Evolutionary conservation across 2,329 filamentous ascomycete genomes (phyloP).

Genomic region (Sarocladium strictum): DNA sequence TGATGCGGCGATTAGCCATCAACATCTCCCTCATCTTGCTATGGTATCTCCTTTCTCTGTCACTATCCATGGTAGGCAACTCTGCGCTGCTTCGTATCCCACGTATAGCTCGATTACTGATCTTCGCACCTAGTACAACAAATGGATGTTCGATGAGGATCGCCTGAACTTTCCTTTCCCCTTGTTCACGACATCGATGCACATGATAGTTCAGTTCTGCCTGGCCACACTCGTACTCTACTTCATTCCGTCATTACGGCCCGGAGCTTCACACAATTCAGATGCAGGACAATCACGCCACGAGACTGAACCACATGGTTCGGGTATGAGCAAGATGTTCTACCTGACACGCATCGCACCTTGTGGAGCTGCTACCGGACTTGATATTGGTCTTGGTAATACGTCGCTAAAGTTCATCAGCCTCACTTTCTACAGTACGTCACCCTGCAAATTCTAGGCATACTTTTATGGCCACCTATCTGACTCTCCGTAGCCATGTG

Average conservation of each 20-base stretch:
- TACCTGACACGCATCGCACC: constrained; percentile 89
- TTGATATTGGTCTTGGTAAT: constrained; percentile 95
- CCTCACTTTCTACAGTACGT: constrained; percentile 85
- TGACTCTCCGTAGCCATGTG: constrained; percentile 68
- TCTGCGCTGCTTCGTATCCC: neutral
- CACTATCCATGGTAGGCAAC: constrained; percentile 75
- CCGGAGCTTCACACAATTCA: constrained; percentile 41
- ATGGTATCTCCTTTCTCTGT: constrained; percentile 89
- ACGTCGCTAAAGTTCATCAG: constrained; percentile 94
- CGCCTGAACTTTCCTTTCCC: constrained; percentile 89
- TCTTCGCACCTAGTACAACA: constrained; percentile 72
- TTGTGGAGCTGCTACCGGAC: constrained; percentile 84
- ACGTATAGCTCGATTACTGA: constrained; percentile 6
- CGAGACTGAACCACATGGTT: constrained; percentile 40
- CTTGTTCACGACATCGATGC: constrained; percentile 87
- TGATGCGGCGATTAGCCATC: constrained; percentile 62
- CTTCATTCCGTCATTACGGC: constrained; percentile 76
- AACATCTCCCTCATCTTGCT: constrained; percentile 78
- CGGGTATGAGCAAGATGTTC: constrained; percentile 76
- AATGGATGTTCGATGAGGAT: constrained; percentile 95
- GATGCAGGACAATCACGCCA: constrained; percentile 45
- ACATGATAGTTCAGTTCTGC: constrained; percentile 92
- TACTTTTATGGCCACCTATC: no score
- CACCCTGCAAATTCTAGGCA: neutral
- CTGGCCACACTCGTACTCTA: constrained; percentile 74